These are phyloP conservation scores for Austroboletus festivus DNA, from an alignment of 768 basidiomycete species.

Conservation along the genomic window DNA sequence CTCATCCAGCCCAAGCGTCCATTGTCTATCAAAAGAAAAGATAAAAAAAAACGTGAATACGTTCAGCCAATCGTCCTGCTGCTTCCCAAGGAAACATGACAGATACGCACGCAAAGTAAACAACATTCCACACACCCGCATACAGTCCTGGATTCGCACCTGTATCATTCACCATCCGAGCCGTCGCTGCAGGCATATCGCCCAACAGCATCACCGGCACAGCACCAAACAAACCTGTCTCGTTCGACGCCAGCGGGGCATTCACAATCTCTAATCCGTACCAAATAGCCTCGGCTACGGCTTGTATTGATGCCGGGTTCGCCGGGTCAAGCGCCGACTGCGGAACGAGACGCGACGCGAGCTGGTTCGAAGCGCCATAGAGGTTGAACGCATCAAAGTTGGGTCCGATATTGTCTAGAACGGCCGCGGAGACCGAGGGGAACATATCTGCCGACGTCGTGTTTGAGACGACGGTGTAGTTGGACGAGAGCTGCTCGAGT, in stretches of 20 bases:
- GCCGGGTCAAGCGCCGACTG: conserved; percentile 14
- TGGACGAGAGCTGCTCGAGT: conserved; percentile 6
- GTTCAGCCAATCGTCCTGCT: neutral
- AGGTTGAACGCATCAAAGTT: conserved; percentile 5
- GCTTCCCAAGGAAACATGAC: neutral
- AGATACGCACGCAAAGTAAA: conserved; percentile 11
- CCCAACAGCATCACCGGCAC: conserved; percentile 1
- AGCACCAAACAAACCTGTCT: neutral
- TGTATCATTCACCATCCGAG: conserved; percentile 4
- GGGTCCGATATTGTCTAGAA: conserved; percentile 7
- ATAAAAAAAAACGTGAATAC: neutral
- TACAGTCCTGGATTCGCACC: conserved; percentile 20
- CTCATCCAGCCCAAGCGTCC: conserved; percentile 10
- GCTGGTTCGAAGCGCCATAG: conserved; percentile 18
- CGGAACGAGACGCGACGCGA: conserved; percentile 20
- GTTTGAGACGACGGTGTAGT: conserved; percentile 17
- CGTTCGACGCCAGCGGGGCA: neutral
- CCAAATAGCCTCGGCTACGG: conserved; percentile 18
- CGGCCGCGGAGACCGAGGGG: conserved; percentile 11
- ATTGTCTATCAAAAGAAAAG: conserved; percentile 1
- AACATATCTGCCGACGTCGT: conserved; percentile 11
- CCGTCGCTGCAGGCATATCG: conserved; percentile 6
- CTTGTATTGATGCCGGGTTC: conserved; percentile 3
- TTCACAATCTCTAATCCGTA: conserved; percentile 14
- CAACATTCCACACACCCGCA: conserved; percentile 11